phyloP scores from a whole-genome alignment of 108 stramenopile genomes.

The Phaeodactylum tricornutum region DNA sequence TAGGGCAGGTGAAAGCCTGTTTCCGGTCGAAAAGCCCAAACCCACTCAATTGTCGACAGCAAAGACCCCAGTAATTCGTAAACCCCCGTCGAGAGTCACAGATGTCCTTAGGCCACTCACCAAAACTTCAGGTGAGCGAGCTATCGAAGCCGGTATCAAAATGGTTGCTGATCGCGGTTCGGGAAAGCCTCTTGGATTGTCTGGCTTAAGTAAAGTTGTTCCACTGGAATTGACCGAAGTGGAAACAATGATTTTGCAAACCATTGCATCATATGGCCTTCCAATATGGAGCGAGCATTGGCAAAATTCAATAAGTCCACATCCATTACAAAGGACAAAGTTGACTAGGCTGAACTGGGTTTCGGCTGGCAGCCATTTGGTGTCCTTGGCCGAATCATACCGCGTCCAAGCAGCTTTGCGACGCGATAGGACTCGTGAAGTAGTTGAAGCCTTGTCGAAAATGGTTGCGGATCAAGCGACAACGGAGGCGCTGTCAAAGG shows the following conservation, averaged over 20 bases:
- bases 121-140: background rate
- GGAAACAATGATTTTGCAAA: conserved; percentile 45
- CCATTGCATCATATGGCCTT: conserved; percentile 41
- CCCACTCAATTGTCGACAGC: background rate
- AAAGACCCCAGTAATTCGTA: background rate
- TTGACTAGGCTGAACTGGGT: too few species aligned
- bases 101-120: too few species aligned
- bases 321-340: background rate
- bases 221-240: conserved; percentile 22
- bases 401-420: too few species aligned
- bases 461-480: too few species aligned
- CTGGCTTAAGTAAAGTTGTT: too few species aligned
- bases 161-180: background rate
- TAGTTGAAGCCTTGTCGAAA: too few species aligned
- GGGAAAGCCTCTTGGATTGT: background rate
- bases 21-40: conserved; percentile 16
- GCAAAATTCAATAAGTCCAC: background rate
- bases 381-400: too few species aligned
- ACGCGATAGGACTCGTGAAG: too few species aligned
- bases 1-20: conserved; percentile 4
- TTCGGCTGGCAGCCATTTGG: too few species aligned
- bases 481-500: too few species aligned
- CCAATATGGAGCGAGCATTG: conserved; percentile 22
- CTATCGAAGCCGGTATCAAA: background rate
- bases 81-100: background rate